Conservation (phyloP, 345 rosid genomes). For the Conringia planisiliqua region DNA sequence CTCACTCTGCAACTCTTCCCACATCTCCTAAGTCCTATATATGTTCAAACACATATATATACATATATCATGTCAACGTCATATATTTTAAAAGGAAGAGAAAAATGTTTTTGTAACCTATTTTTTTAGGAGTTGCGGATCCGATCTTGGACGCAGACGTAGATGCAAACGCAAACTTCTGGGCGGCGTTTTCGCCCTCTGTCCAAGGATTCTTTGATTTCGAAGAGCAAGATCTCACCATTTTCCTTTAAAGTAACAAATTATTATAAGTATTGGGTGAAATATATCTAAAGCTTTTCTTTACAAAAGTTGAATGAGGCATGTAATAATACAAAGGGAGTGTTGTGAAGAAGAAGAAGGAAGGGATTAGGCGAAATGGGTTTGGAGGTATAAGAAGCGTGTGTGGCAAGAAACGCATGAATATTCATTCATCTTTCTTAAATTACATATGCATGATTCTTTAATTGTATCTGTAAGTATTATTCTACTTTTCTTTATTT, state of each 20-base stretch:
- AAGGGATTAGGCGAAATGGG: constrained; percentile 37
- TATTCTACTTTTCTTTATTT: constrained; percentile 9
- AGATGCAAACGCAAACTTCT: constrained; percentile 21
- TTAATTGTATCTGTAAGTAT: neutral
- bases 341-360: constrained; percentile 33
- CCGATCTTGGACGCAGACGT: constrained; percentile 25
- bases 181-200: constrained; percentile 14
- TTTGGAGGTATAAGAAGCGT: constrained; percentile 38
- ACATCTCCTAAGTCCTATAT: constrained; percentile 59
- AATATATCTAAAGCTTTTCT: neutral
- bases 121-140: constrained; percentile 23
- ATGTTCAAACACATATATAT: neutral
- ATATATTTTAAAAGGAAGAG: neutral
- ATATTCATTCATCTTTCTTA: constrained; percentile 22
- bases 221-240: constrained; percentile 37
- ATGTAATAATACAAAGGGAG: constrained; percentile 33
- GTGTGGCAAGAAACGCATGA: constrained; percentile 41
- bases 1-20: constrained; percentile 83
- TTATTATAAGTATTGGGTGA: neutral
- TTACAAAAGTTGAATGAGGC: constrained; percentile 8
- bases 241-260: neutral
- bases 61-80: constrained; percentile 12
- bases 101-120: constrained; percentile 25
- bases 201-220: constrained; percentile 27
- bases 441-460: constrained; percentile 33